Evolutionary conservation across 1,284 basidiomycete species (phyloP).

Genomic region (Polyporus tsugae): DNA sequence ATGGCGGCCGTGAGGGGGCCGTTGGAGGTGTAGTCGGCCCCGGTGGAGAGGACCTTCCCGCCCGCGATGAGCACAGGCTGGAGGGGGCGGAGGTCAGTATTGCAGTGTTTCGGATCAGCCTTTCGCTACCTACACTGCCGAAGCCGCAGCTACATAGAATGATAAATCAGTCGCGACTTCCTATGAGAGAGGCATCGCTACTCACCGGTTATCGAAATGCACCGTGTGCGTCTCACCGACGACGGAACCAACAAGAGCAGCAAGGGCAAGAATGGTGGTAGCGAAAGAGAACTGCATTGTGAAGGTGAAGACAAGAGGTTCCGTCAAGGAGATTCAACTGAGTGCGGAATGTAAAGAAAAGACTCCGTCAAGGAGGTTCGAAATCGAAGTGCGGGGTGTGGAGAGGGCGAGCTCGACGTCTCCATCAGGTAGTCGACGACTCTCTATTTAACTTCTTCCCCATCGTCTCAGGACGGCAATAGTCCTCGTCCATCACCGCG

Average conservation of each 20-base stretch:
- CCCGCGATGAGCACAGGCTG: slow-evolving; percentile 46
- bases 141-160: slow-evolving; percentile 42
- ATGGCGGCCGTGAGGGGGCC: slow-evolving; percentile 43
- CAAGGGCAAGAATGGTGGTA: slow-evolving; percentile 36
- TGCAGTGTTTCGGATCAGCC: background rate
- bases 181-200: slow-evolving; percentile 9
- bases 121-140: slow-evolving; percentile 43
- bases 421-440: background rate
- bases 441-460: slow-evolving; percentile 1
- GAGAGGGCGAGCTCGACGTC: background rate
- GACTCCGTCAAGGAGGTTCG: background rate
- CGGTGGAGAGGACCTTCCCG: slow-evolving; percentile 44
- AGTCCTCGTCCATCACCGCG: background rate
- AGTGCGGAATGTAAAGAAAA: background rate
- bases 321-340: background rate
- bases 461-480: background rate
- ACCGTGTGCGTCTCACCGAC: slow-evolving; percentile 48
- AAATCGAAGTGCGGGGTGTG: background rate
- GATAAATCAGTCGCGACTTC: slow-evolving; percentile 2
- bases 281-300: slow-evolving; percentile 45
- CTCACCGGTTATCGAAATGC: slow-evolving; percentile 47
- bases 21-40: slow-evolving; percentile 41
- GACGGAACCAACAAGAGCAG: slow-evolving; percentile 38
- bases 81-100: background rate
- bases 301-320: background rate